Conservation (phyloP, 1,284 basidiomycete genomes). For the Cerioporus squamosus region DNA sequence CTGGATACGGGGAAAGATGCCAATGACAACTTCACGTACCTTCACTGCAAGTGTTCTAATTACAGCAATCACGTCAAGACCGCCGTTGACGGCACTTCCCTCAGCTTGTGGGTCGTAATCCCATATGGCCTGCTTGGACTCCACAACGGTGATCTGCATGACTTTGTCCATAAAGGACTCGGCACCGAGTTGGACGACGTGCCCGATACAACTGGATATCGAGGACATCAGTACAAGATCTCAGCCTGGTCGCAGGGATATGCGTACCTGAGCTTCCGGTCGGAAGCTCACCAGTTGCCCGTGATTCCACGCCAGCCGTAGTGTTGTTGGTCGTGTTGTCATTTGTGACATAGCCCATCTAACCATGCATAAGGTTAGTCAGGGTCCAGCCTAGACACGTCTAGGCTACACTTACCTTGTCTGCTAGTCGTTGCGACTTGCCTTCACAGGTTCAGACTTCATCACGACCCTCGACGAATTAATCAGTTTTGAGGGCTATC, state of each 20-base stretch:
- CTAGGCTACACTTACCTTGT: too few species aligned
- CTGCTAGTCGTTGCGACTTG: too few species aligned
- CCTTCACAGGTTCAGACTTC: too few species aligned
- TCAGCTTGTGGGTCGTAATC: neutral
- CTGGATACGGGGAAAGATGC: too few species aligned
- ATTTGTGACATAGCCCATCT: neutral
- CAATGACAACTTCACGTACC: too few species aligned
- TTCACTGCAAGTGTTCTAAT: conserved; percentile 7
- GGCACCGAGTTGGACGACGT: conserved; percentile 3
- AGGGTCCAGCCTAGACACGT: too few species aligned
- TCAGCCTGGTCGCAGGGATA: too few species aligned
- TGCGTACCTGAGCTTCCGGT: neutral
- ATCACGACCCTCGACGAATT: too few species aligned
- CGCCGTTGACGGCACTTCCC: neutral
- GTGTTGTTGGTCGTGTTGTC: neutral
- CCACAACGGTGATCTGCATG: neutral
- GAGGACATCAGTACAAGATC: too few species aligned
- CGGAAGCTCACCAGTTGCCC: neutral
- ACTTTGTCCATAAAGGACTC: conserved; percentile 3
- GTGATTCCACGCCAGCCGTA: neutral
- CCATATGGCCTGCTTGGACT: conserved; percentile 7
- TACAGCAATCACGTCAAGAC: conserved; percentile 3
- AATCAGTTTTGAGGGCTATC: too few species aligned
- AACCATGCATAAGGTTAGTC: too few species aligned
- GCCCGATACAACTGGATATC: neutral